phyloP scores from a whole-genome alignment of 495 filamentous ascomycete species.

The Penicillium paxilli region DNA sequence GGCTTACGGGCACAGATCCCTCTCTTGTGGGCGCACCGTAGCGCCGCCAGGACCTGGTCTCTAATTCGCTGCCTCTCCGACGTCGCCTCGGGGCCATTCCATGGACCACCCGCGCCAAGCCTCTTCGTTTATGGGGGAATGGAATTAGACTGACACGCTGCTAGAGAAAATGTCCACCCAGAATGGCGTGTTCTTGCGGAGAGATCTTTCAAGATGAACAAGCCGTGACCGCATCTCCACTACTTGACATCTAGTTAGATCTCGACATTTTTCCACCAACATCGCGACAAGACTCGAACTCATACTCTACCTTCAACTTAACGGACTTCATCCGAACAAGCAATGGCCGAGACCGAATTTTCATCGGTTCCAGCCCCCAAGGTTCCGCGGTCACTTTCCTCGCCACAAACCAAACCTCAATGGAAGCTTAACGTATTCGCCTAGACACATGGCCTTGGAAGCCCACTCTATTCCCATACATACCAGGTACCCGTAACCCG shows the following conservation, averaged over 20 bases:
- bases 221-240: neutral
- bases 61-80: constrained; percentile 13
- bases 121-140: neutral
- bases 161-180: neutral
- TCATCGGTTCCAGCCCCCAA: constrained; percentile 1
- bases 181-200: neutral
- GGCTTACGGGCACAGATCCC: constrained; percentile 17
- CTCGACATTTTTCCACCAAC: too few relatives aligned
- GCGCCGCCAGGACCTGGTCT: neutral
- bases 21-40: constrained; percentile 1
- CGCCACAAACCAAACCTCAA: constrained; percentile 1
- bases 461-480: neutral
- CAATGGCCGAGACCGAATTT: neutral
- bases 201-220: neutral
- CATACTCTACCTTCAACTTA: neutral
- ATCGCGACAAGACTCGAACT: too few relatives aligned
- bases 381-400: neutral
- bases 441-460: neutral
- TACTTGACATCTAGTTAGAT: neutral
- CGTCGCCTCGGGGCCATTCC: constrained; percentile 10
- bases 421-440: neutral
- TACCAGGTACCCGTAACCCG: neutral
- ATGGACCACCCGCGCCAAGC: constrained; percentile 17
- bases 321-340: neutral
- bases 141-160: too few relatives aligned